These are phyloP conservation scores for Reticulomyxa filosa DNA, from an alignment of 78 protist species.

Conservation along the genomic window DNA sequence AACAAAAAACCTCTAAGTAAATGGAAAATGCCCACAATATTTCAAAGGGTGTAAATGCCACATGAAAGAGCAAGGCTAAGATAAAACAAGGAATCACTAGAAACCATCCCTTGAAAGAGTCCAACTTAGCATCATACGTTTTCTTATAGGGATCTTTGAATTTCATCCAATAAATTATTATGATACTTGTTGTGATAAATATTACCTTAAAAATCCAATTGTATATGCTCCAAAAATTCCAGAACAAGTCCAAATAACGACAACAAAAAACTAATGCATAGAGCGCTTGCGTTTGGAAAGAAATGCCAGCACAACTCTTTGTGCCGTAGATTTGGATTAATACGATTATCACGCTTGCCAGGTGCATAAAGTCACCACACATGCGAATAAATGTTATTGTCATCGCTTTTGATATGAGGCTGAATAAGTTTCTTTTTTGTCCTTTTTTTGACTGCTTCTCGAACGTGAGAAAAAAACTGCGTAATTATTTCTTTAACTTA, in stretches of 20 bases:
- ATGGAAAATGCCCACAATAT: conserved; percentile 17
- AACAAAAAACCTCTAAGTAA: conserved; percentile 17
- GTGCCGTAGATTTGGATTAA: background rate
- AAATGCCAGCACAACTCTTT: conserved; percentile 11
- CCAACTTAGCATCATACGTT: too few species aligned
- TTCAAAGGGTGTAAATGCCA: conserved; percentile 6
- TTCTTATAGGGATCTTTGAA: background rate
- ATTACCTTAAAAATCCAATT: conserved; percentile 13
- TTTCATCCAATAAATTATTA: conserved; percentile 1
- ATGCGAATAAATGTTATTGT: too few species aligned
- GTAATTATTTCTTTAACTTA: too few species aligned
- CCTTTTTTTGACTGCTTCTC: too few species aligned
- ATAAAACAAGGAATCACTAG: too few species aligned
- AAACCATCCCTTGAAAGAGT: too few species aligned
- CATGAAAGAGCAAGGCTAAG: too few species aligned
- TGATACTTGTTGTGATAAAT: background rate
- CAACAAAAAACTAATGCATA: conserved; percentile 3
- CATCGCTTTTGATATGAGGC: too few species aligned
- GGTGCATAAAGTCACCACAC: conserved; percentile 8
- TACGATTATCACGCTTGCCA: conserved; percentile 8
- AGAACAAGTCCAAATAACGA: conserved; percentile 14
- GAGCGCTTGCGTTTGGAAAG: conserved; percentile 17
- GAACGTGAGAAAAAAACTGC: too few species aligned
- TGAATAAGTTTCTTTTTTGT: too few species aligned
- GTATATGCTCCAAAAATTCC: background rate